Evolutionary conservation across 805 yeast genomes (phyloP).

Genomic region (Novakomyces olei): DNA sequence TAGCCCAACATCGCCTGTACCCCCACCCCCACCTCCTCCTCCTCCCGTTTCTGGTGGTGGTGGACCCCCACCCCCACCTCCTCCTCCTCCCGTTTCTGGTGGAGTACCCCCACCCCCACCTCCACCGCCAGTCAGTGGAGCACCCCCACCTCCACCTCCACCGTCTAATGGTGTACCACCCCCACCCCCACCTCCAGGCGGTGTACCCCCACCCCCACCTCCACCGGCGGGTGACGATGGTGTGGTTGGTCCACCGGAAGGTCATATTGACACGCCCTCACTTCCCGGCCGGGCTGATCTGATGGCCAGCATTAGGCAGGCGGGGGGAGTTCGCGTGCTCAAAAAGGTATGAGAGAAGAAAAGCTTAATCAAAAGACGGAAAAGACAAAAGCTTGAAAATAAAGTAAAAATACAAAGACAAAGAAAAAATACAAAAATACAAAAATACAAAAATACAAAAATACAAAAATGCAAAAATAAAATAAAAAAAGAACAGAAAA

Average conservation of each 20-base stretch:
- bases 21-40: neutral
- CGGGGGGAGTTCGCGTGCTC: slow-evolving; percentile 49
- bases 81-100: neutral
- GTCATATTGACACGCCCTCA: slow-evolving; percentile 12
- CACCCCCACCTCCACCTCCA: slow-evolving; percentile 9
- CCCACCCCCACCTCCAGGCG: slow-evolving; percentile 8
- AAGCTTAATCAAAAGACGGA: slow-evolving; percentile 63
- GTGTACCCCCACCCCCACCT: slow-evolving; percentile 15
- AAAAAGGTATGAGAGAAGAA: slow-evolving; percentile 65
- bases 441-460: no score
- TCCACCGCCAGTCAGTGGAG: slow-evolving; percentile 4
- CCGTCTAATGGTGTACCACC: slow-evolving; percentile 12
- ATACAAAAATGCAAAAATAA: no score
- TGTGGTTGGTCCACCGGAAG: slow-evolving; percentile 13
- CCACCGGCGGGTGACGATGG: slow-evolving; percentile 9
- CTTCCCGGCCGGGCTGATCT: slow-evolving; percentile 54
- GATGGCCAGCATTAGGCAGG: slow-evolving; percentile 63
- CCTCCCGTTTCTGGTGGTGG: neutral
- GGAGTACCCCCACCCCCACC: slow-evolving; percentile 9
- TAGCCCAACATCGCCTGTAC: no score
- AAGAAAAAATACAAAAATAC: no score
- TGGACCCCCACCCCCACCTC: neutral
- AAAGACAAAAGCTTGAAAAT: no score
- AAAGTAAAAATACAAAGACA: no score
- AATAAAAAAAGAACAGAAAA: no score